Base-by-base conservation (phyloP, 202 grass and related monocot genomes). In the Setaria italica region DNA sequence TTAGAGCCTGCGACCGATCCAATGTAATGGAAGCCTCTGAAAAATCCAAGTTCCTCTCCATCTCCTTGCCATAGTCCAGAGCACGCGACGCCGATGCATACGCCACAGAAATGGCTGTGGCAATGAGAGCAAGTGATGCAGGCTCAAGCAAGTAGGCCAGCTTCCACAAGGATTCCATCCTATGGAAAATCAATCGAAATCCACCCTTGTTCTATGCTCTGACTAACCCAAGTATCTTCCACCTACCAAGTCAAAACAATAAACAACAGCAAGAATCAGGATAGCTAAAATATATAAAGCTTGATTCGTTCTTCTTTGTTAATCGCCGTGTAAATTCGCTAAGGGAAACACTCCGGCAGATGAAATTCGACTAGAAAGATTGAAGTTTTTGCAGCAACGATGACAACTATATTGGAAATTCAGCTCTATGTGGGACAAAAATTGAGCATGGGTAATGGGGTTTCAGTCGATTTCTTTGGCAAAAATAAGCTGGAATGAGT, bases 21-120 rank as follows among this genome's bases (percentile, higher is more conserved):
- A 99, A 81, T 25, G 94, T 99, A 66, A 99, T 97, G 60, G 97
- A 91, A 11, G 97, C 88, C 78, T 99, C 97, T 15, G 97, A 97
- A 79, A 97, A 99, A 76, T 97, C 93, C 50, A 99, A 66, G 88
- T 96, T 97, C 41, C 90, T 88, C 84, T 94, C 97, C 92, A 99
- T 94, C 88, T 99, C 92, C 47, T 89, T 90, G 76, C 94, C 94
- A 62, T 99, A 94, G 70, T 96, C 86, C 21, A 99, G 88, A 65
- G 97, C 91, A 21, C 97, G 94, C 0, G 68, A 85, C 10, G 97
- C 94, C 6, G 97, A 91, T 42, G 92, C 90, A 60, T 97, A 99
- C 68, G 85, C 93, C 48, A 96, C 91, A 4, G 91, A 96, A 43
- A 99, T 63, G 14, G 97, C 94, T 3, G 94, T 99, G 5, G 42